phyloP scores from a whole-genome alignment of 1,139 yeast species.

The Torulaspora globosa region DNA sequence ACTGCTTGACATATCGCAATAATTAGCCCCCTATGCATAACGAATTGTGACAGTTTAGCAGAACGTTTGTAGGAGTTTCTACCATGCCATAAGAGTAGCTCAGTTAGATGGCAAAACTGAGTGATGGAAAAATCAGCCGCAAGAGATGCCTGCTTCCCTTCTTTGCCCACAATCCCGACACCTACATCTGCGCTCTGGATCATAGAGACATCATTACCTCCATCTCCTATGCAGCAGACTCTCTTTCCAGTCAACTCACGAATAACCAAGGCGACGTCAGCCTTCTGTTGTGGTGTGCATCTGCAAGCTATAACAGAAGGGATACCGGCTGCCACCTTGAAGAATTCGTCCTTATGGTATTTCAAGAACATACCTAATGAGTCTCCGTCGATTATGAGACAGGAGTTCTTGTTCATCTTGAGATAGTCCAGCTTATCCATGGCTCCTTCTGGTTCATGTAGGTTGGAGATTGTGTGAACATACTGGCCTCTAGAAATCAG shows the following conservation, averaged over 20 bases:
- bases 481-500: constrained; percentile 90
- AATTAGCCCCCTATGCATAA: constrained; percentile 90
- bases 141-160: constrained; percentile 93
- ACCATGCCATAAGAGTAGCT: constrained; percentile 93
- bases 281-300: constrained; percentile 98
- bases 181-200: constrained; percentile 99
- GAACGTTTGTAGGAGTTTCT: constrained; percentile 93
- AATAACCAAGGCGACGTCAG: constrained; percentile 83
- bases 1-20: constrained; percentile 97
- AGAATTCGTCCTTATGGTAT: constrained; percentile 64
- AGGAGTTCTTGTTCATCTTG: constrained; percentile 61
- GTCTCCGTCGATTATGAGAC: constrained; percentile 90
- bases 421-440: constrained; percentile 69
- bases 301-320: constrained; percentile 97
- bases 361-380: constrained; percentile 69
- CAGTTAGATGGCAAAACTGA: constrained; percentile 85
- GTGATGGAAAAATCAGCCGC: constrained; percentile 96
- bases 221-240: constrained; percentile 98
- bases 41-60: constrained; percentile 91
- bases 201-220: constrained; percentile 99
- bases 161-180: constrained; percentile 97
- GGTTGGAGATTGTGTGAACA: constrained; percentile 77
- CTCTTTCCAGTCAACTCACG: constrained; percentile 77
- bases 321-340: constrained; percentile 65
- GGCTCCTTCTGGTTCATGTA: constrained; percentile 59